Evolutionary conservation across 225 moss, liverwort and hornwort species (phyloP), one percentile per base, ranked within the genome.

Genomic region (Pleurozium schreberi): DNA sequence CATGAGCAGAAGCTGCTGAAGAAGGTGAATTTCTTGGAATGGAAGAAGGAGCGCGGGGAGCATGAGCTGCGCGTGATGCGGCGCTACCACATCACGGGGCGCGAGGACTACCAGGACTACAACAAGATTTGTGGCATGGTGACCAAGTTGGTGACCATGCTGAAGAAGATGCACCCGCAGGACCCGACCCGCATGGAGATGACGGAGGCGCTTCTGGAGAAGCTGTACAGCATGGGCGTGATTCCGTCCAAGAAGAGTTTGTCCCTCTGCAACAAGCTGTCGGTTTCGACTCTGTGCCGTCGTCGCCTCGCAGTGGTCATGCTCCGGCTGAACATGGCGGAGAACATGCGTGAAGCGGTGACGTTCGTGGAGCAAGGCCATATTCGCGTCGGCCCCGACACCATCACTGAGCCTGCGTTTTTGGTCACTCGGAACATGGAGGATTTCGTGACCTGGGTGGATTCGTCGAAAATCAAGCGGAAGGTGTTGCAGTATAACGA

Each of bases 331-430:
- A 96, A 99, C 85, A 96, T 97, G 94, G 96, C 97, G 18, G 98
- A 99, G 92, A 96, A 95, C 77, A 88, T 97, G 95, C 95, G 95
- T 43, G 98, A 99, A 85, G 98, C 98, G 33, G 93, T 95, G 87
- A 99, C 96, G 36, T 99, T 99, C 85, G 93, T 99, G 81, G 98
- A 99, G 90, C 98, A 99, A 89, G 98, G 98, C 81, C 98, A 97
- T 55, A 95, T 99, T 83, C 96, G 98, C 47, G 96, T 99, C 66
- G 97, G 97, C 31, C 96, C 98, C 14, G 96, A 96, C 16, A 98
- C 98, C 20, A 86, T 99, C 66, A 99, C 96, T 3, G 97, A 97
- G 80, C 95, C 98, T 88, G 96, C 98, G 28, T 99, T 95, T 80
- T 59, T 97, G 63, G 96, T 99, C 27, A 97, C 96, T 40, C 90